Evolutionary conservation across 2,329 filamentous ascomycete genomes (phyloP), one percentile per base, ranked within the genome.

Genomic region (Ambrosiella xylebori): DNA sequence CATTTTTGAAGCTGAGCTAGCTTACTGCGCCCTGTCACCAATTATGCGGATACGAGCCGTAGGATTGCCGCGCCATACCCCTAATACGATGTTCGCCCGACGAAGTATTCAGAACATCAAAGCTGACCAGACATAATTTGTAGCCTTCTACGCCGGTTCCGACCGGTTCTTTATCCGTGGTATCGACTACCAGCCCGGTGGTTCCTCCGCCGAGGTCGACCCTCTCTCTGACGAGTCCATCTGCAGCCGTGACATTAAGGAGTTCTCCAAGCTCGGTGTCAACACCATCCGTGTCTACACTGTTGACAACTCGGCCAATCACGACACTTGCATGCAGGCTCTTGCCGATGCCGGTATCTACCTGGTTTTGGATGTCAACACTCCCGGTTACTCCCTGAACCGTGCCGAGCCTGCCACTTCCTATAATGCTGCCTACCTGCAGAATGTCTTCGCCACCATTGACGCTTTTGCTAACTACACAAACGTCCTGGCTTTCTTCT

Each of bases 281-380:
- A 96, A 96, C 76, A 89, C 88, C 35, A 77, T 96, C 67, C 89
- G 90, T 70, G 86, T 95, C 62, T 96, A 95, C 78, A 88, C 85
- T 13, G 83, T 94, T 64, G 90, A 96, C 76, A 95, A 95, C 78
- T 83, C 82, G 55, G 73, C 76, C 64, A 72, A 84, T 70, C 90
- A 96, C 73, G 83, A 90, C 65, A 78, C 81, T 62, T 96, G 90
- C 76, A 96, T 96, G 90, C 74, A 77, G 61, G 76, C 79, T 51
- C 77, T 95, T 61, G 83, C 81, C 56, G 85, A 86, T 65, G 89
- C 88, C 62, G 87, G 87, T 65, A 95, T 95, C 75, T 95, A 95
- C 76, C 80, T 95, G 57, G 87, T 94, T 41, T 76, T 95, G 56
- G 89, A 95, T 66, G 86, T 93, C 75, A 95, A 95, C 80, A 91